Percentiles rank a stretch among this genome's conserved stretches.
phyloP scores from a whole-genome alignment of 2,329 filamentous ascomycete species.

The Pleurostoma richardsiae region DNA sequence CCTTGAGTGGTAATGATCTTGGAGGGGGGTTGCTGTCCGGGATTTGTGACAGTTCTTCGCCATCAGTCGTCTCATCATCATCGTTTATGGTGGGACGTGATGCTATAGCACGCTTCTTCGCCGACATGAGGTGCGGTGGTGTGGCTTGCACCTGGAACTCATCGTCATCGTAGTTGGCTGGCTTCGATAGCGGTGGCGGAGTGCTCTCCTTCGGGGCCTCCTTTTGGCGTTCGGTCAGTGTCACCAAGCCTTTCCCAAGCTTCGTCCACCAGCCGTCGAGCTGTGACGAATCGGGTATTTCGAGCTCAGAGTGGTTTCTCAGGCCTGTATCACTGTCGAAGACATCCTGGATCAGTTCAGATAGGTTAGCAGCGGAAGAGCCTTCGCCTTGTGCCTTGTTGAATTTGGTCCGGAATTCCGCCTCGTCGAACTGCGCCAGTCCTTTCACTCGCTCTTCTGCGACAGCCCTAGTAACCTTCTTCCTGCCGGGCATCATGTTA shows the following conservation, averaged over 20 bases:
- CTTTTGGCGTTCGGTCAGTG: constrained; percentile 13
- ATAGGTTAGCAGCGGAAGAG: constrained; percentile 19
- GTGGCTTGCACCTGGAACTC: constrained; percentile 48
- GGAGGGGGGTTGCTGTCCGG: constrained; percentile 13
- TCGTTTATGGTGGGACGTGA: background rate
- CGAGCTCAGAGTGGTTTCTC: constrained; percentile 18
- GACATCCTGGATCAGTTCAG: constrained; percentile 31
- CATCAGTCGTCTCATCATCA: constrained; percentile 1
- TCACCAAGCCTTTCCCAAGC: constrained; percentile 24
- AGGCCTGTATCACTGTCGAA: constrained; percentile 30
- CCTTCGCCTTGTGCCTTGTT: constrained; percentile 11
- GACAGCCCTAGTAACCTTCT: constrained; percentile 34
- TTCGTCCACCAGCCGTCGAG: constrained; percentile 46
- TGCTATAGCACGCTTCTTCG: constrained; percentile 12
- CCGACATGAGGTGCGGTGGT: constrained; percentile 29
- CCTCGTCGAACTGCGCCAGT: constrained; percentile 40
- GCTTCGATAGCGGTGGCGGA: constrained; percentile 10
- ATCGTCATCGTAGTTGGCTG: constrained; percentile 31
- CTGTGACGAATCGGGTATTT: constrained; percentile 23
- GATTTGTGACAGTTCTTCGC: constrained; percentile 1
- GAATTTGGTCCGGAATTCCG: constrained; percentile 25
- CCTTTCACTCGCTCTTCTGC: constrained; percentile 47
- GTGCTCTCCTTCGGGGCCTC: constrained; percentile 3
- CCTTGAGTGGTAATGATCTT: constrained; percentile 9
- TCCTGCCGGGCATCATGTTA: constrained; percentile 41